Evolutionary conservation across 306 rosid genomes (phyloP).

Genomic region (Cicer chorassanicum): DNA sequence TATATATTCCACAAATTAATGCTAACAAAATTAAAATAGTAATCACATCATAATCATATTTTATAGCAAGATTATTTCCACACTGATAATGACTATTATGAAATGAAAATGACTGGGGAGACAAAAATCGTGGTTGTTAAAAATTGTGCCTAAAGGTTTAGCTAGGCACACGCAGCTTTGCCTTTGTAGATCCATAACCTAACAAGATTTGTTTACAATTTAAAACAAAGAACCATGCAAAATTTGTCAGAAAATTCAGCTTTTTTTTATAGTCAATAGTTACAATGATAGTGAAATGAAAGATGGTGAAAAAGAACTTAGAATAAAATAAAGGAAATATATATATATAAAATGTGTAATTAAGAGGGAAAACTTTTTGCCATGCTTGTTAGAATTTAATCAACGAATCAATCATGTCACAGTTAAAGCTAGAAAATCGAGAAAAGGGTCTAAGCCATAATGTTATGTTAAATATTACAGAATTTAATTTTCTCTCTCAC

Average conservation of each 20-base stretch:
- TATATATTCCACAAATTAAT: slow-evolving; percentile 1
- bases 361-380: slow-evolving; percentile 47
- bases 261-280: slow-evolving; percentile 41
- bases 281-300: slow-evolving; percentile 49
- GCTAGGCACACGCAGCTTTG: slow-evolving; percentile 42
- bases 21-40: slow-evolving; percentile 10
- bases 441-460: slow-evolving; percentile 59
- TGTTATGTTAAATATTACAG: slow-evolving; percentile 10
- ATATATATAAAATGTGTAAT: neutral
- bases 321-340: neutral
- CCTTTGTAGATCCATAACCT: slow-evolving; percentile 40
- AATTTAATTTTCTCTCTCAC: slow-evolving; percentile 40
- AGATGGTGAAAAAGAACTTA: slow-evolving; percentile 14
- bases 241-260: slow-evolving; percentile 64
- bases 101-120: slow-evolving; percentile 48
- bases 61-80: slow-evolving; percentile 24
- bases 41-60: slow-evolving; percentile 25
- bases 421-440: slow-evolving; percentile 59
- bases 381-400: slow-evolving; percentile 59
- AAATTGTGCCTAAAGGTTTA: slow-evolving; percentile 38
- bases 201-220: slow-evolving; percentile 41
- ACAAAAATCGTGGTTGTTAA: slow-evolving; percentile 43
- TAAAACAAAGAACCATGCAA: slow-evolving; percentile 62
- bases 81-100: slow-evolving; percentile 43
- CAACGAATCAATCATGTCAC: slow-evolving; percentile 72